phyloP scores from a whole-genome alignment of 2,329 filamentous ascomycete species.

The Alternaria sp. region DNA sequence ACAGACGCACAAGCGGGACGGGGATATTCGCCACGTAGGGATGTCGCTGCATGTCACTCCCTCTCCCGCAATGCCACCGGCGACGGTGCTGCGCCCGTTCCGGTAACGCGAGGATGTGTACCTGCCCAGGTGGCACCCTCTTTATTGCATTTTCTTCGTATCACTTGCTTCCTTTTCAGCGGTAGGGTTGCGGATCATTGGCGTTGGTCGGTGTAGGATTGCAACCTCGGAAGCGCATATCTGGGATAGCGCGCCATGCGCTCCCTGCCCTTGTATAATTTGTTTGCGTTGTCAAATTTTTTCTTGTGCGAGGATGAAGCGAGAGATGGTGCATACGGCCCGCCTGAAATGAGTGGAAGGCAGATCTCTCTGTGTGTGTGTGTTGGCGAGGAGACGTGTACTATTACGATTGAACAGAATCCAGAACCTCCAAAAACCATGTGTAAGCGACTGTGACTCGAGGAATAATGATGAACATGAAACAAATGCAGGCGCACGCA shows the following conservation, averaged over 20 bases:
- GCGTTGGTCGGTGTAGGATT: slow-evolving; percentile 14
- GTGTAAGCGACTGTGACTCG: not conserved
- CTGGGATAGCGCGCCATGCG: slow-evolving; percentile 8
- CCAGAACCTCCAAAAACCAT: slow-evolving; percentile 1
- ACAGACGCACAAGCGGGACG: slow-evolving; percentile 22
- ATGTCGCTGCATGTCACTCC: slow-evolving; percentile 11
- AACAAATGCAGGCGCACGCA: not conserved
- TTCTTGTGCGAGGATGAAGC: slow-evolving; percentile 21
- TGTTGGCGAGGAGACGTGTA: slow-evolving; percentile 12
- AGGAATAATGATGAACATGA: slow-evolving; percentile 2
- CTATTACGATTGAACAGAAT: slow-evolving; percentile 21
- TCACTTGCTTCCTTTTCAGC: slow-evolving; percentile 13
- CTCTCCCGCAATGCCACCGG: slow-evolving; percentile 6
- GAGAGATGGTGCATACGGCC: slow-evolving; percentile 20
- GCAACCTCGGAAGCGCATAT: slow-evolving; percentile 1
- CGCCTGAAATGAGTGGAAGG: not conserved
- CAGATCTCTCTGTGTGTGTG: not conserved
- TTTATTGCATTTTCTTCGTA: slow-evolving; percentile 10
- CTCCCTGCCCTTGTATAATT: slow-evolving; percentile 6
- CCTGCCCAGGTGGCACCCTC: slow-evolving; percentile 13
- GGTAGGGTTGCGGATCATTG: slow-evolving; percentile 10
- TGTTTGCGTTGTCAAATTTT: slow-evolving; percentile 14
- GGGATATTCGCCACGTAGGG: slow-evolving; percentile 42
- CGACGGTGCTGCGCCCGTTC: not conserved
- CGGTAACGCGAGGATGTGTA: slow-evolving; percentile 1